Conservation (phyloP, 2,329 filamentous ascomycete genomes). For the Sporothrix brunneoviolacea region DNA sequence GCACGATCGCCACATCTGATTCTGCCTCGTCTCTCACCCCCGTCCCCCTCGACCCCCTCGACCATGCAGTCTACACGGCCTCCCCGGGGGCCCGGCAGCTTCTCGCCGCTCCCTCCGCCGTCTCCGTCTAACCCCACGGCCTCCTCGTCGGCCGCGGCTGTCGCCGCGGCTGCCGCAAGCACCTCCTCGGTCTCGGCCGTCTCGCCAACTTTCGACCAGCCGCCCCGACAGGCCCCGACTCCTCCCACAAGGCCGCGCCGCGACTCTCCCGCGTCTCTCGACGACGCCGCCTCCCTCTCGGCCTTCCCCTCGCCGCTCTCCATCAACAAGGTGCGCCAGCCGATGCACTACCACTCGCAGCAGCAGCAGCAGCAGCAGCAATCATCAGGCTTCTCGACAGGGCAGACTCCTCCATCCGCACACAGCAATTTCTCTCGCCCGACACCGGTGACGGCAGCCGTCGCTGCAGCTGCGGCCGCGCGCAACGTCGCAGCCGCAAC, state of each 20-base stretch:
- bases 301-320: slow-evolving; percentile 28
- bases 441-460: slow-evolving; percentile 29
- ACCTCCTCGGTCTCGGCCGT: slow-evolving; percentile 12
- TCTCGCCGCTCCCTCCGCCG: slow-evolving; percentile 42
- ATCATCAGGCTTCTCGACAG: slow-evolving; percentile 45
- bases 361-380: background rate
- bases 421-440: slow-evolving; percentile 56
- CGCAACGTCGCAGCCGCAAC: slow-evolving; percentile 4
- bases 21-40: background rate
- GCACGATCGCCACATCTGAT: background rate
- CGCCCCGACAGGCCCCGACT: slow-evolving; percentile 24
- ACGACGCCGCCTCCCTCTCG: slow-evolving; percentile 29
- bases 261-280: slow-evolving; percentile 41
- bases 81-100: slow-evolving; percentile 47
- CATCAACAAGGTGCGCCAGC: slow-evolving; percentile 36
- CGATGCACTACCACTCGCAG: slow-evolving; percentile 2
- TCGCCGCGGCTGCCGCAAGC: slow-evolving; percentile 19
- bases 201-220: slow-evolving; percentile 21
- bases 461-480: slow-evolving; percentile 9
- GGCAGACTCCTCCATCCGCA: slow-evolving; percentile 26
- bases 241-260: slow-evolving; percentile 30
- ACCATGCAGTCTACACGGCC: slow-evolving; percentile 44
- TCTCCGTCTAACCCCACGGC: background rate
- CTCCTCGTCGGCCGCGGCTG: slow-evolving; percentile 2
- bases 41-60: background rate